These are phyloP conservation scores for Xerophyta viscosa DNA, from an alignment of 106 monocot species.

Conservation along the genomic window DNA sequence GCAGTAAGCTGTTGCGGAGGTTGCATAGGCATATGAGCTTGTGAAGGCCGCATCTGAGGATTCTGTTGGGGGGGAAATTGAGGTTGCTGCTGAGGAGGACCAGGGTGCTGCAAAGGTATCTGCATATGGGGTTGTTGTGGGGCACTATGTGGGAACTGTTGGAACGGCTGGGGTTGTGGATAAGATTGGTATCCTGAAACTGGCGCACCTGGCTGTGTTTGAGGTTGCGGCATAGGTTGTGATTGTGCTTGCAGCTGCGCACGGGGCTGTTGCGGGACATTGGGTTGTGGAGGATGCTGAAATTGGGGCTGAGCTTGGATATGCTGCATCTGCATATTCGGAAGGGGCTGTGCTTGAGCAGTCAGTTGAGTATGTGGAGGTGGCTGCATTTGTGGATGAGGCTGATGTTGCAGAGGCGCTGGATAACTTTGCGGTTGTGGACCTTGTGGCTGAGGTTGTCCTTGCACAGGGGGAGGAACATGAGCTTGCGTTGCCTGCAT, in stretches of 20 bases:
- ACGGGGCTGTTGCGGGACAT: constrained; percentile 13
- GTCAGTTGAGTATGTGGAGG: constrained; percentile 1
- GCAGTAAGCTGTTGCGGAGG: constrained; percentile 25
- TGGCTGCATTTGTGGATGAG: constrained; percentile 8
- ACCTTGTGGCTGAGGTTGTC: too few species aligned
- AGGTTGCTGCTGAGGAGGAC: constrained; percentile 7
- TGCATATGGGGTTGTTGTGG: constrained; percentile 39
- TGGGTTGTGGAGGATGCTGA: constrained; percentile 21
- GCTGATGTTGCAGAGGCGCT: constrained; percentile 1
- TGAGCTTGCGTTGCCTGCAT: constrained; percentile 1
- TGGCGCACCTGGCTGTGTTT: constrained; percentile 29
- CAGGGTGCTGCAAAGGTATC: constrained; percentile 33
- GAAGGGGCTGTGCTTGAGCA: background rate
- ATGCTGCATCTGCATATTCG: background rate
- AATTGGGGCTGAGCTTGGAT: constrained; percentile 13
- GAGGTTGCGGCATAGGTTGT: constrained; percentile 19
- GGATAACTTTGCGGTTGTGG: background rate
- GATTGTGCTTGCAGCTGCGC: constrained; percentile 19
- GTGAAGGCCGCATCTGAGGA: constrained; percentile 34
- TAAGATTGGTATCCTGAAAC: constrained; percentile 70
- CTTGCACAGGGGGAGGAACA: constrained; percentile 10
- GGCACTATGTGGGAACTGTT: constrained; percentile 23
- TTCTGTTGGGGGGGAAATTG: constrained; percentile 42
- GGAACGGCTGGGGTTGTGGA: constrained; percentile 38
- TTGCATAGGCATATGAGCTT: constrained; percentile 32